Conservation (phyloP, 768 basidiomycete species). For the Boletus speciosus region DNA sequence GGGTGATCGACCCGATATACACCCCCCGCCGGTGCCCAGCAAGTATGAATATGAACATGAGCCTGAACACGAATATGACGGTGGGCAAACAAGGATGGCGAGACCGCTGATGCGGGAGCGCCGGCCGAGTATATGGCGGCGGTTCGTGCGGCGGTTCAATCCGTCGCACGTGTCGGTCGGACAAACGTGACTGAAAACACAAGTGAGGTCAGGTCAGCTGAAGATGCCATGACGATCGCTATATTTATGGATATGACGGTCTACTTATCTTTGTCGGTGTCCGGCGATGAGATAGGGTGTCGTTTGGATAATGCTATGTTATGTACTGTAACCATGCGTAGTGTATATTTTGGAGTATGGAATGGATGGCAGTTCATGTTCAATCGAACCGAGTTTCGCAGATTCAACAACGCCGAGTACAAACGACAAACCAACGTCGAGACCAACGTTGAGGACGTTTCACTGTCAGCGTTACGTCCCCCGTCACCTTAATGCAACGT, state of each 20-base stretch:
- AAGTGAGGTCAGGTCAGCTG: background rate
- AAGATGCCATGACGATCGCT: background rate
- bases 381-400: background rate
- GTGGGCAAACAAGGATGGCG: background rate
- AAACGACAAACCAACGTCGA: background rate
- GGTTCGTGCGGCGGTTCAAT: constrained; percentile 24
- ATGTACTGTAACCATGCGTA: background rate
- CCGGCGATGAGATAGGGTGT: background rate
- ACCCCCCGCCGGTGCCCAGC: background rate
- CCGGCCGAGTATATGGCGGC: constrained; percentile 24
- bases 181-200: constrained; percentile 9
- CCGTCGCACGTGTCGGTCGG: constrained; percentile 19
- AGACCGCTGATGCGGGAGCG: constrained; percentile 14
- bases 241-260: background rate
- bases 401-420: background rate
- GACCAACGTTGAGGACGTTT: background rate
- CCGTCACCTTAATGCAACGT: too few relatives aligned
- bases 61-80: background rate
- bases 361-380: too few relatives aligned
- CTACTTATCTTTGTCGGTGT: background rate
- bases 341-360: background rate
- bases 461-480: too few relatives aligned
- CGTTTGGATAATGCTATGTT: background rate
- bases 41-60: constrained; percentile 8
- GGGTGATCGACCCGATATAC: constrained; percentile 6